Percentiles rank a stretch among this genome's conserved stretches.
Evolutionary conservation across 2,329 filamentous ascomycete genomes (phyloP).

Genomic region (Ascomycota sp.): DNA sequence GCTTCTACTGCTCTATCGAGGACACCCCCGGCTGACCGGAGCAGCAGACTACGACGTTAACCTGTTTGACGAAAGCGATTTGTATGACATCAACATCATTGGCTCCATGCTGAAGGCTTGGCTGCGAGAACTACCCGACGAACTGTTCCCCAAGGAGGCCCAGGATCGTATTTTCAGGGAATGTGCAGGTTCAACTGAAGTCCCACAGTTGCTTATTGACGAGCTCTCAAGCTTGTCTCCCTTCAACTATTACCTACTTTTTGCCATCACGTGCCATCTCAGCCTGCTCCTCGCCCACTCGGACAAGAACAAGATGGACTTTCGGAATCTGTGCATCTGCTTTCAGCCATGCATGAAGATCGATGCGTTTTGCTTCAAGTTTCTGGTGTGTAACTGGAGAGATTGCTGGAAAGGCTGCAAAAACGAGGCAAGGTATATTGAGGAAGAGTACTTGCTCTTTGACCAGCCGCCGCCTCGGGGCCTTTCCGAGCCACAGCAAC

Average conservation of each 20-base stretch:
- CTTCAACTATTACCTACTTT: constrained; percentile 94
- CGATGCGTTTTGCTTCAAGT: constrained; percentile 86
- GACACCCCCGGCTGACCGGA: constrained; percentile 4
- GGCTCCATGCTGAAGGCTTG: constrained; percentile 92
- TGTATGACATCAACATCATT: constrained; percentile 93
- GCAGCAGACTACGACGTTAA: constrained; percentile 63
- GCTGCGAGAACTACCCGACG: constrained; percentile 85
- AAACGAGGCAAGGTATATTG: constrained; percentile 64
- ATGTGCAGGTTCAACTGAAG: constrained; percentile 57
- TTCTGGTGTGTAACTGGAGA: constrained; percentile 85
- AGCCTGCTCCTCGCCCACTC: constrained; percentile 79
- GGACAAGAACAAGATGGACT: constrained; percentile 97
- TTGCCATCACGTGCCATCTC: constrained; percentile 90
- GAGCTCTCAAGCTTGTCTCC: constrained; percentile 86
- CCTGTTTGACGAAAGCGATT: constrained; percentile 65
- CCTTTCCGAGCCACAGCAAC: constrained; percentile 16
- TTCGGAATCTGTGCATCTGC: constrained; percentile 85
- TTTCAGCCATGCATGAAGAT: constrained; percentile 96
- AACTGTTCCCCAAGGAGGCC: constrained; percentile 69
- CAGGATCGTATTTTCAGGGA: constrained; percentile 66
- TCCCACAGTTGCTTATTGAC: constrained; percentile 72
- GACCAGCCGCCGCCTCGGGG: constrained; percentile 35
- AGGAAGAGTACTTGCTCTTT: constrained; percentile 43
- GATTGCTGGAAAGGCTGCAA: constrained; percentile 94
- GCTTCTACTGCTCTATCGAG: neutral